Conservation (phyloP, 2,329 filamentous ascomycete species). For the Colletotrichum camelliae region DNA sequence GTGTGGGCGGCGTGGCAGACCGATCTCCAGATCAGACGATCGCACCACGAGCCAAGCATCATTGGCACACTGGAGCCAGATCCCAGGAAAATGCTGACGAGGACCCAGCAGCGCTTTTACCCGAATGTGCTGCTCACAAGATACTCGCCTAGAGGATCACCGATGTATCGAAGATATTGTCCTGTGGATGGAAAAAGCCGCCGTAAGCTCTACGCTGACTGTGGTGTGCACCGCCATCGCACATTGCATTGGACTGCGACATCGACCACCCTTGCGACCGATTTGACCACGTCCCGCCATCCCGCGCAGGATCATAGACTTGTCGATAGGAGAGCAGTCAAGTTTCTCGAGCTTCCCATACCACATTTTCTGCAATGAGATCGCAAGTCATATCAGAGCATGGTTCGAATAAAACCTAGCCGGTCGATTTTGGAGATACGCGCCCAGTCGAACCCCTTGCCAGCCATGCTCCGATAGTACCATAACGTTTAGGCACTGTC, state of each 20-base stretch:
- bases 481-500: neutral
- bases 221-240: neutral
- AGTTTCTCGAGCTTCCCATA: neutral
- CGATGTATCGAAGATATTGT: neutral
- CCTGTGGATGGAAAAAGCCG: neutral
- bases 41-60: constrained; percentile 17
- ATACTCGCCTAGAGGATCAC: neutral
- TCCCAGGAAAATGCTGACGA: constrained; percentile 5
- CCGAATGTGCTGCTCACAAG: neutral
- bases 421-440: neutral
- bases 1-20: constrained; percentile 15
- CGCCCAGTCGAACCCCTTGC: neutral
- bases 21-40: constrained; percentile 26
- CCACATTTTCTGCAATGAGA: neutral
- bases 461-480: neutral
- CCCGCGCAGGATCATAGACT: neutral
- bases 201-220: neutral
- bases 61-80: constrained; percentile 12
- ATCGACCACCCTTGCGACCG: neutral
- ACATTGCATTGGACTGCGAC: neutral
- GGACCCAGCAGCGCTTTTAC: neutral
- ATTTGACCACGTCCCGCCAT: neutral
- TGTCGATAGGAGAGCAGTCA: neutral
- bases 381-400: neutral
- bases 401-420: neutral